Evolutionary conservation across 495 filamentous ascomycete species (phyloP), one percentile per base, ranked within the genome.

Genomic region (Thozetella sp.): DNA sequence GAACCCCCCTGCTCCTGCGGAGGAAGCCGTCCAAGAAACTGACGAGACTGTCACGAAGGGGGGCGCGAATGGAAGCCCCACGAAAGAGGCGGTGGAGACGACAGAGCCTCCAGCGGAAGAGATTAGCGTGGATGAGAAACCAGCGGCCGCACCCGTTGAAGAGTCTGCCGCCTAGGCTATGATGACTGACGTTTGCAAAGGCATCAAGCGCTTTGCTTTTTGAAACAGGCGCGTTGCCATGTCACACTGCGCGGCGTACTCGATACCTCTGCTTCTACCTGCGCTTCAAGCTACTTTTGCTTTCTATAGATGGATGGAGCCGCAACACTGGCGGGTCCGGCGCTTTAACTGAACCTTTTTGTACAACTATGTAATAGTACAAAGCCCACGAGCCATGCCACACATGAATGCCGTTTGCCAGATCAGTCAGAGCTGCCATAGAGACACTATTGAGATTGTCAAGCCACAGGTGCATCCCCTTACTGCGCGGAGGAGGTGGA

Each of bases 321-420:
- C 10, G 43, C 43, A 15, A 19, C 6, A 20, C n/a, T n/a, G 9
- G n/a, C n/a, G 43, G 3, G 9, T 20, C 20, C 10, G 43, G 9
- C 9, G 10, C 20, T n/a, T 48, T 4, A 19, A 3, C n/a, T n/a
- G n/a, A n/a, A n/a, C n/a, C n/a, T n/a, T 48, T 48, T 48, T 48
- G 43, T 48, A 48, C 43, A 48, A 48, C 43, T 48, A 48, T 48
- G 43, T 48, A 48, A 48, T 48, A 48, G 43, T 48, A 48, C 43
- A 48, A 48, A 48, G 6, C n/a, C 43, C 10, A 48, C 20, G 43
- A 48, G 43, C 9, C n/a, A 48, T 48, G 43, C 43, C 3, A 9
- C 17, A 17, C 17, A 37, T 37, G 30, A 17, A 37, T 37, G 6
- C 11, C n/a, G 12, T 3, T 10, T 48, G 43, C 43, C 43, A 48